A percentile compares a stretch with the other conserved stretches of the same genome.
phyloP scores from a whole-genome alignment of 495 filamentous ascomycete genomes.

The Entonaema liquescens region DNA sequence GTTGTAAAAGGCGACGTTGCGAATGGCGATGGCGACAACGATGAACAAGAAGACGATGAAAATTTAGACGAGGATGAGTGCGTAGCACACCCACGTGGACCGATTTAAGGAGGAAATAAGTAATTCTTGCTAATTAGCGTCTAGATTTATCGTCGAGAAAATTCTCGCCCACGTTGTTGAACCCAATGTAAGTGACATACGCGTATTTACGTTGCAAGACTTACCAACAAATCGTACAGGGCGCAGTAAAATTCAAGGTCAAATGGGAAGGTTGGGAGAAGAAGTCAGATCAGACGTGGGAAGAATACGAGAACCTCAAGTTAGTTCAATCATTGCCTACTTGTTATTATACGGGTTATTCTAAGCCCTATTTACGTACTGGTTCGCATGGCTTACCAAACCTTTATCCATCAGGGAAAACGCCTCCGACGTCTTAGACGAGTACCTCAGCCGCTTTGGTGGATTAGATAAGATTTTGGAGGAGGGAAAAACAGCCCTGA shows the following conservation, averaged over 20 bases:
- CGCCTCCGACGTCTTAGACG: slow-evolving; percentile 54
- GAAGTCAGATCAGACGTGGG: slow-evolving; percentile 67
- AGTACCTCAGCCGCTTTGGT: slow-evolving; percentile 57
- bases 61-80: slow-evolving; percentile 56
- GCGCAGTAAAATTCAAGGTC: slow-evolving; percentile 58
- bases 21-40: slow-evolving; percentile 45
- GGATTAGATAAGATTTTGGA: slow-evolving; percentile 63
- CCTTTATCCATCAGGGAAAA: slow-evolving; percentile 48
- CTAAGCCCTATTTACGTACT: not conserved
- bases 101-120: not conserved
- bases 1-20: slow-evolving; percentile 25
- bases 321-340: slow-evolving; percentile 38
- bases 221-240: slow-evolving; percentile 41
- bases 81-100: slow-evolving; percentile 22
- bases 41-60: slow-evolving; percentile 47
- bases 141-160: slow-evolving; percentile 65
- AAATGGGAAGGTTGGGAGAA: slow-evolving; percentile 72
- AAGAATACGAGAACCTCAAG: slow-evolving; percentile 66
- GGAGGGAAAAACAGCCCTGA: slow-evolving; percentile 48
- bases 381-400: slow-evolving; percentile 12
- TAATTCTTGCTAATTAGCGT: slow-evolving; percentile 2
- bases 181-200: slow-evolving; percentile 51
- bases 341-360: not conserved
- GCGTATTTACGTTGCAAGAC: not conserved
- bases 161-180: slow-evolving; percentile 63